phyloP scores from a whole-genome alignment of 108 stramenopile genomes.

The Nitzschia putrida region DNA sequence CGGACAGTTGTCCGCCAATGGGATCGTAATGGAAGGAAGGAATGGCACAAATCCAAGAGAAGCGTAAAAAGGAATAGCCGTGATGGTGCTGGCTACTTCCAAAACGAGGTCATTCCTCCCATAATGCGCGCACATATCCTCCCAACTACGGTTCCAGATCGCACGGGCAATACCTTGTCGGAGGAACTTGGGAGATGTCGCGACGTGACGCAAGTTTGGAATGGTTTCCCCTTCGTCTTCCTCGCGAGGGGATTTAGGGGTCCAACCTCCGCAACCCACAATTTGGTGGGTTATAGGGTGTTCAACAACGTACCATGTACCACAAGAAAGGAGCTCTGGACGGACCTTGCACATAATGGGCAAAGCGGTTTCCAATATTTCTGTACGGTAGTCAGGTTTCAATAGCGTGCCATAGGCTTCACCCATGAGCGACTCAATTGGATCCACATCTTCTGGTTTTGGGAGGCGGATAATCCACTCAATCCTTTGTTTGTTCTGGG shows the following conservation, averaged over 20 bases:
- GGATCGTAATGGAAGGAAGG: slow-evolving; percentile 5
- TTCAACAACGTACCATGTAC: slow-evolving; percentile 38
- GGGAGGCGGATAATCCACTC: slow-evolving; percentile 39
- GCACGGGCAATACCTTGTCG: slow-evolving; percentile 19
- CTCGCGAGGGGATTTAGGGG: slow-evolving; percentile 1
- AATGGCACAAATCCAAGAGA: slow-evolving; percentile 27
- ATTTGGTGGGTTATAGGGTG: slow-evolving; percentile 7
- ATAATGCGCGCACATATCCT: slow-evolving; percentile 9
- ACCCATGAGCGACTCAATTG: slow-evolving; percentile 1
- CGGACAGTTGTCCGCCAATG: slow-evolving; percentile 12
- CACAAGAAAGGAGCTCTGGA: slow-evolving; percentile 25
- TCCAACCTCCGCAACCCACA: slow-evolving; percentile 41
- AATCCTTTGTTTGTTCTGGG: not conserved
- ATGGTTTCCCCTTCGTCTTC: not conserved
- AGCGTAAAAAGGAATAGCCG: slow-evolving; percentile 29
- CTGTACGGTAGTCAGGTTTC: slow-evolving; percentile 11
- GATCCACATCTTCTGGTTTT: slow-evolving; percentile 10
- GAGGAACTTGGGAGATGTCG: slow-evolving; percentile 4
- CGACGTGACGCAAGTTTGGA: slow-evolving; percentile 19
- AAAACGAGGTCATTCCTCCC: slow-evolving; percentile 7
- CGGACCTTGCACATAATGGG: slow-evolving; percentile 16
- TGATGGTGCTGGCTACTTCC: slow-evolving; percentile 38
- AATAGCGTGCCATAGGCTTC: slow-evolving; percentile 16
- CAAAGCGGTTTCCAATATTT: slow-evolving; percentile 16
- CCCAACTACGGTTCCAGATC: slow-evolving; percentile 15